Evolutionary conservation across 208 protist genomes (phyloP).

Genomic region (Porcisia deanei): DNA sequence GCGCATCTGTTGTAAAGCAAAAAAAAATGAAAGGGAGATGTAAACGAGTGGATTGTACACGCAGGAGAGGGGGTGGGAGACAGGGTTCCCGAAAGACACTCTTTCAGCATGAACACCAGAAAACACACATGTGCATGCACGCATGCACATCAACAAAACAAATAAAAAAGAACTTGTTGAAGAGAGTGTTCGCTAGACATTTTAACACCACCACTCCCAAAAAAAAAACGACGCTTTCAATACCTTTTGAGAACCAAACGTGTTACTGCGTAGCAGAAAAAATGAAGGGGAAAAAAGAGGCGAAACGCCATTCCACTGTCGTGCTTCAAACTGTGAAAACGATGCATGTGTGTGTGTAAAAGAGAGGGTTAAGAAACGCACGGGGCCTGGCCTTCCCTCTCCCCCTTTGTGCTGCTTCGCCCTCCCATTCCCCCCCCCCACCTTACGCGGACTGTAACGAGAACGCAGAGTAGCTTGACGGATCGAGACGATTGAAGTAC

Average conservation of each 20-base stretch:
- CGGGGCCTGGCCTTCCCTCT: neutral
- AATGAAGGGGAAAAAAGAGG: neutral
- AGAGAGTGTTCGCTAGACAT: neutral
- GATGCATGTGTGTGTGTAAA: neutral
- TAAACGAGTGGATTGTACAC: neutral
- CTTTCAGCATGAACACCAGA: neutral
- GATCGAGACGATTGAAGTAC: slow-evolving; percentile 15
- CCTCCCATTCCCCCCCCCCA: too few species aligned
- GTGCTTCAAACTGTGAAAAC: neutral
- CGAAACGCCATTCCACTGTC: neutral
- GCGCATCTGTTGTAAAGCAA: neutral
- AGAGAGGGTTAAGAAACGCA: neutral
- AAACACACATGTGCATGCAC: neutral
- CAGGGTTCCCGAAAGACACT: slow-evolving; percentile 18
- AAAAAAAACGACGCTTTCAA: neutral
- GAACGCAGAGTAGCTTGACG: slow-evolving; percentile 35
- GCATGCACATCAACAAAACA: neutral
- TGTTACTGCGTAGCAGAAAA: neutral
- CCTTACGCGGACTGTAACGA: slow-evolving; percentile 43
- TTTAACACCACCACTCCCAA: neutral
- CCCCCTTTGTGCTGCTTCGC: neutral
- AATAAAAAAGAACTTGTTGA: neutral
- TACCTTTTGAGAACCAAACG: neutral
- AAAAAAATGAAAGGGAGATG: slow-evolving; percentile 23
- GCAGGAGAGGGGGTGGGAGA: neutral